phyloP scores from a whole-genome alignment of 1,284 basidiomycete species.

The Xerocomus amazonicus region DNA sequence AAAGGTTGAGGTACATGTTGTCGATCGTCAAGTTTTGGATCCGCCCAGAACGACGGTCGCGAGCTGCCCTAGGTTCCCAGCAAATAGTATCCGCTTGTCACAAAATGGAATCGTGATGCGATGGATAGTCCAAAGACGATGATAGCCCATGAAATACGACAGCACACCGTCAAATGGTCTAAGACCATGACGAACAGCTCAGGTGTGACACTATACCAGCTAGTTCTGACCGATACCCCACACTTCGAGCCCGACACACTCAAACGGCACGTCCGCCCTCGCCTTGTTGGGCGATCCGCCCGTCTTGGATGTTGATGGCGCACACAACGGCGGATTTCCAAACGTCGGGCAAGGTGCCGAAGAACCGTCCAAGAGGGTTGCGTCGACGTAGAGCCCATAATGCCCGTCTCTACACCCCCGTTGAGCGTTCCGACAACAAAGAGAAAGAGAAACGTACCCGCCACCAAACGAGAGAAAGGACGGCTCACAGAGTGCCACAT shows the following conservation, averaged over 20 bases:
- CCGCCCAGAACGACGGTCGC: no score
- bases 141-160: no score
- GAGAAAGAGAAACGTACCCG: slow-evolving; percentile 54
- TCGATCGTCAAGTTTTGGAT: no score
- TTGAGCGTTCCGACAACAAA: background rate
- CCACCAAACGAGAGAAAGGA: slow-evolving; percentile 86
- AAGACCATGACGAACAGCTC: no score
- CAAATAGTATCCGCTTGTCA: no score
- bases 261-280: slow-evolving; percentile 58
- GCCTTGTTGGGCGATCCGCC: slow-evolving; percentile 24
- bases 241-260: slow-evolving; percentile 83
- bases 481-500: slow-evolving; percentile 82
- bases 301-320: slow-evolving; percentile 16
- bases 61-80: no score
- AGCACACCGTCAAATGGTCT: no score
- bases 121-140: no score
- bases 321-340: slow-evolving; percentile 81
- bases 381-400: slow-evolving; percentile 90
- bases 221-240: slow-evolving; percentile 60
- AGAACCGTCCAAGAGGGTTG: slow-evolving; percentile 77
- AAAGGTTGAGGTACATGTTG: no score
- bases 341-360: slow-evolving; percentile 86
- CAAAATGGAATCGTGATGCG: no score
- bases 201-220: background rate
- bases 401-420: slow-evolving; percentile 62